Evolutionary conservation across 2,329 filamentous ascomycete genomes (phyloP).

Genomic region (Coniochaeta hoffmannii): DNA sequence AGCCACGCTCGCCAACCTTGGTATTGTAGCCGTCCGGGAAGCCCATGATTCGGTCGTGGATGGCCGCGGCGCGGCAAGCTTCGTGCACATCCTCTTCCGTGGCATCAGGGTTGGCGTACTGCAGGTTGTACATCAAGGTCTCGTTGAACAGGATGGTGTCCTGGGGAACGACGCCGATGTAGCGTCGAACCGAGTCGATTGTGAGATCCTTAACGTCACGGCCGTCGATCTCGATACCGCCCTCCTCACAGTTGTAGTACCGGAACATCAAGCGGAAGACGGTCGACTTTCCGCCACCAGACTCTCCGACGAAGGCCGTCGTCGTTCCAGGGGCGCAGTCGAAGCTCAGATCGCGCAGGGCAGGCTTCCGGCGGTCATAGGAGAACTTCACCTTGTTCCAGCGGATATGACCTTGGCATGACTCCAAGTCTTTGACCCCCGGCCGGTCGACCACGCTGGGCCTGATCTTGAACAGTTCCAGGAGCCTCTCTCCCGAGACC

Average conservation of each 20-base stretch:
- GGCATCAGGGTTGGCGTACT: constrained; percentile 41
- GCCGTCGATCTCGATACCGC: constrained; percentile 78
- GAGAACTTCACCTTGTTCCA: constrained; percentile 89
- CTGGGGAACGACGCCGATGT: constrained; percentile 94
- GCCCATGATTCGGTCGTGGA: constrained; percentile 45
- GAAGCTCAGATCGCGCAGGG: constrained; percentile 77
- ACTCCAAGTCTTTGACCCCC: constrained; percentile 51
- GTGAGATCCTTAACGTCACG: constrained; percentile 78
- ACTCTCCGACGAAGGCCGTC: constrained; percentile 93
- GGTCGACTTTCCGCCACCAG: constrained; percentile 93
- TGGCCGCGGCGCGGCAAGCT: constrained; percentile 45
- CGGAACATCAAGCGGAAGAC: constrained; percentile 93
- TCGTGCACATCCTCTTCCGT: constrained; percentile 41
- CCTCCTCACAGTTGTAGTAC: constrained; percentile 82
- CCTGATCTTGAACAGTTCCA: constrained; percentile 94
- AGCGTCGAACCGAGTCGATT: constrained; percentile 83
- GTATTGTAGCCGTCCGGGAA: constrained; percentile 47
- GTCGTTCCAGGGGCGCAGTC: constrained; percentile 84
- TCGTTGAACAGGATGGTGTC: constrained; percentile 68
- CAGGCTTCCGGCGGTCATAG: constrained; percentile 81
- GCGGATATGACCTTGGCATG: constrained; percentile 72
- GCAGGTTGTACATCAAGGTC: constrained; percentile 46
- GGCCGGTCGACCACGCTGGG: constrained; percentile 81
- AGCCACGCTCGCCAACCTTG: constrained; percentile 44
- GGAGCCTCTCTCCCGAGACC: constrained; percentile 91